Percentiles rank a stretch among this genome's conserved stretches.
These are phyloP conservation scores for Clavispora carvajalis DNA, from an alignment of 805 yeast species.

Conservation along the genomic window DNA sequence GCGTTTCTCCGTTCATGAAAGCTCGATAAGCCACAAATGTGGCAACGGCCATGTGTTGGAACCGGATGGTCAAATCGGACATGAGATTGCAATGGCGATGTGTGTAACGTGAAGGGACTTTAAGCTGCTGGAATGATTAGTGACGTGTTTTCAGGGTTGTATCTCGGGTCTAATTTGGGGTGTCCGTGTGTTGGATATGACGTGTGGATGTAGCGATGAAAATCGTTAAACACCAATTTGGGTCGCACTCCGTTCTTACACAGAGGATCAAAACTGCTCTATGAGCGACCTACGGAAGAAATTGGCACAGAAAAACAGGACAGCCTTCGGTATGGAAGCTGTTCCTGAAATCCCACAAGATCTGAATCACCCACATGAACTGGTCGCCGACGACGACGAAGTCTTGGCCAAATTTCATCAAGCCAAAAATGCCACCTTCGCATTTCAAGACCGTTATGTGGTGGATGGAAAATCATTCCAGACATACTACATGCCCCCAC, in stretches of 20 bases:
- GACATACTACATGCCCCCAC: slow-evolving; percentile 56
- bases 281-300: slow-evolving; percentile 6
- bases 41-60: slow-evolving; percentile 47
- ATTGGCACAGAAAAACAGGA: slow-evolving; percentile 6
- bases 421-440: slow-evolving; percentile 14
- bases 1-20: slow-evolving; percentile 64
- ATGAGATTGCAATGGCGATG: too few species aligned
- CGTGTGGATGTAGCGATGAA: too few species aligned
- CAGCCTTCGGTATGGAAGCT: slow-evolving; percentile 6
- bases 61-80: slow-evolving; percentile 14
- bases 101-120: too few species aligned
- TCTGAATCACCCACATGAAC: neutral
- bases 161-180: too few species aligned
- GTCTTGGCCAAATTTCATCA: neutral
- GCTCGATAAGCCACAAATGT: slow-evolving; percentile 59
- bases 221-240: too few species aligned
- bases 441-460: slow-evolving; percentile 14
- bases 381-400: neutral
- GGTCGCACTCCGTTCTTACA: neutral
- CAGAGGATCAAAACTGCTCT: neutral
- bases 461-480: slow-evolving; percentile 19
- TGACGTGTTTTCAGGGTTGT: too few species aligned
- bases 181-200: too few species aligned
- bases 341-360: slow-evolving; percentile 5
- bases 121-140: too few species aligned